Percentiles rank a stretch among this genome's conserved stretches.
Conservation (phyloP, 208 protist species). For the Acanthamoeba culbertsoni region DNA sequence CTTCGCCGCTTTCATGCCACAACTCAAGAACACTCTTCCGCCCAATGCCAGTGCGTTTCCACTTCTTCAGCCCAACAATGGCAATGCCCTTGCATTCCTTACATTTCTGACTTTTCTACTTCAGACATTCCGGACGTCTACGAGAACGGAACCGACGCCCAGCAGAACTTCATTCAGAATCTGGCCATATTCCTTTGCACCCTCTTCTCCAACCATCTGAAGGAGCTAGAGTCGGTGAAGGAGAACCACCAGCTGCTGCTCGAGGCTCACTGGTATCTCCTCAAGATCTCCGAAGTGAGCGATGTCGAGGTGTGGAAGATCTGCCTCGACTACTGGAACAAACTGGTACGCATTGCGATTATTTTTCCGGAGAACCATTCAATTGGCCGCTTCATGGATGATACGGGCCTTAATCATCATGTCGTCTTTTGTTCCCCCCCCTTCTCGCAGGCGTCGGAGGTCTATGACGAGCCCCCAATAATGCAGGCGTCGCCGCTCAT, state of each 20-base stretch:
- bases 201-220: constrained; percentile 92
- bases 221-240: constrained; percentile 88
- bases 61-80: too few species aligned
- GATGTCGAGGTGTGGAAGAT: constrained; percentile 98
- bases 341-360: constrained; percentile 83
- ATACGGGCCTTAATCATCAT: background rate
- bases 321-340: constrained; percentile 99
- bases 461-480: background rate
- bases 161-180: constrained; percentile 90
- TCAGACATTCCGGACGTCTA: constrained; percentile 80
- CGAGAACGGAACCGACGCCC: constrained; percentile 81
- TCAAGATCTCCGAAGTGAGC: constrained; percentile 94
- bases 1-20: constrained; percentile 81
- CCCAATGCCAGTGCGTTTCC: background rate
- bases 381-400: too few species aligned
- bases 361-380: too few species aligned
- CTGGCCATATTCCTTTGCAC: constrained; percentile 92
- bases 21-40: constrained; percentile 59
- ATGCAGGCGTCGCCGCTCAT: constrained; percentile 16
- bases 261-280: constrained; percentile 89
- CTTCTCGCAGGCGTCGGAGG: background rate
- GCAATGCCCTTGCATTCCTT: background rate
- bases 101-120: background rate
- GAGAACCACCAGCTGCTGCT: constrained; percentile 77
- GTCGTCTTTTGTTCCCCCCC: background rate